A percentile compares a stretch with the other conserved stretches of the same genome.
phyloP scores from a whole-genome alignment of 2,329 filamentous ascomycete genomes.

The Sclerotinia minor region DNA sequence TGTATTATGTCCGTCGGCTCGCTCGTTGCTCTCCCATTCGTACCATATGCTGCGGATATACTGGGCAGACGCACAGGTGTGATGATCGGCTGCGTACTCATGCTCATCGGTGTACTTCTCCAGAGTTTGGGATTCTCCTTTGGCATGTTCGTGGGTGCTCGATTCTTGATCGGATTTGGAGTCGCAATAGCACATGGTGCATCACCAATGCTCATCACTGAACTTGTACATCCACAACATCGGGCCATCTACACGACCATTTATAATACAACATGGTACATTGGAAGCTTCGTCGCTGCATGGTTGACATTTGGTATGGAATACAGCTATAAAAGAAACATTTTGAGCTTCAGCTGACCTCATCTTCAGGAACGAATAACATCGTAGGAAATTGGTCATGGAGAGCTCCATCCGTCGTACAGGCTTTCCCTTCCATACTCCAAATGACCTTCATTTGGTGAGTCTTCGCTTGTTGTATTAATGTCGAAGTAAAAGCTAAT shows the following conservation, averaged over 20 bases:
- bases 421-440: slow-evolving; percentile 38
- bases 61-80: slow-evolving; percentile 50
- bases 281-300: slow-evolving; percentile 48
- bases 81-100: slow-evolving; percentile 49
- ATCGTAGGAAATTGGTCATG: slow-evolving; percentile 41
- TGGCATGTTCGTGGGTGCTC: slow-evolving; percentile 48
- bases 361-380: slow-evolving; percentile 42
- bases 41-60: slow-evolving; percentile 51
- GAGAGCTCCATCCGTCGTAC: slow-evolving; percentile 42
- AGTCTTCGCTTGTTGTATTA: not conserved
- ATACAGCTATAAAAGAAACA: not conserved
- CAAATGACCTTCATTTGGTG: slow-evolving; percentile 39
- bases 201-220: slow-evolving; percentile 45
- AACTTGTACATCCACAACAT: slow-evolving; percentile 52
- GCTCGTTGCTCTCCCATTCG: slow-evolving; percentile 49
- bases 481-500: not conserved
- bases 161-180: slow-evolving; percentile 44
- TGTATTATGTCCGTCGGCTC: slow-evolving; percentile 53
- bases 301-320: slow-evolving; percentile 47
- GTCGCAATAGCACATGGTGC: slow-evolving; percentile 39
- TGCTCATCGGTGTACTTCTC: slow-evolving; percentile 49
- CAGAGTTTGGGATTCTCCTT: slow-evolving; percentile 45
- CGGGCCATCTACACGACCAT: slow-evolving; percentile 50
- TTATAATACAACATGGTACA: slow-evolving; percentile 49
- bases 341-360: slow-evolving; percentile 8